Evolutionary conservation across 2,329 filamentous ascomycete genomes (phyloP).

Genomic region (Ceratocystis eucalypticola): DNA sequence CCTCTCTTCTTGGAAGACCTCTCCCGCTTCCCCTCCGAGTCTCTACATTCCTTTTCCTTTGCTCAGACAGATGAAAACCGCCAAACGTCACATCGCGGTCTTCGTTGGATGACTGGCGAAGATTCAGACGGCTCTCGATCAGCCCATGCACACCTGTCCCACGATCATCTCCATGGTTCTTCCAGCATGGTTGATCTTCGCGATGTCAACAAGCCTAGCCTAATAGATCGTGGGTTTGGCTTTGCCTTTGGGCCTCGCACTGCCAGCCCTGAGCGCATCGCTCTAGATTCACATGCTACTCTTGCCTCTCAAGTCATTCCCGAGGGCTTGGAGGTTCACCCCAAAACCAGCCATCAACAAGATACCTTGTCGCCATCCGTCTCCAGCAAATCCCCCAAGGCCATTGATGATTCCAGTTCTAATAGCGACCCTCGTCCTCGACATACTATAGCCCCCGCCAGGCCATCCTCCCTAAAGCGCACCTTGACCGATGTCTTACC

Average conservation of each 20-base stretch:
- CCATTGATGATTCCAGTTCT: neutral
- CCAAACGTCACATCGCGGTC: conserved; percentile 51
- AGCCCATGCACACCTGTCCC: conserved; percentile 60
- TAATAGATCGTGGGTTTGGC: conserved; percentile 12
- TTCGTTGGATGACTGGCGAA: conserved; percentile 77
- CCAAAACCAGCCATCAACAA: neutral
- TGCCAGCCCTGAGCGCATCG: conserved; percentile 13
- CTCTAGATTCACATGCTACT: conserved; percentile 3
- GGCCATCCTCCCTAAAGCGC: conserved; percentile 9
- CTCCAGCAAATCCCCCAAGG: neutral
- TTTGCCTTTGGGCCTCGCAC: conserved; percentile 15
- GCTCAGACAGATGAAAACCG: conserved; percentile 87
- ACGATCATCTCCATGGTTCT: conserved; percentile 93
- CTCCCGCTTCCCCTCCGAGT: conserved; percentile 84
- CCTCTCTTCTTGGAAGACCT: conserved; percentile 79
- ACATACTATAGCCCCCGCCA: neutral
- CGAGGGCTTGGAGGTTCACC: conserved; percentile 9
- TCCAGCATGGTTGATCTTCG: conserved; percentile 25
- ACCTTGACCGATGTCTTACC: conserved; percentile 17
- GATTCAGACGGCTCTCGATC: conserved; percentile 48
- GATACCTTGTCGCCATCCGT: neutral
- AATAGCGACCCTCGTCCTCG: neutral
- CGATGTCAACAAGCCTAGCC: neutral
- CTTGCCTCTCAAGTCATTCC: conserved; percentile 15
- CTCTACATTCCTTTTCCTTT: conserved; percentile 95